A percentile compares a stretch with the other conserved stretches of the same genome.
phyloP scores from a whole-genome alignment of 805 yeast species.

The Candida sanyiensis region DNA sequence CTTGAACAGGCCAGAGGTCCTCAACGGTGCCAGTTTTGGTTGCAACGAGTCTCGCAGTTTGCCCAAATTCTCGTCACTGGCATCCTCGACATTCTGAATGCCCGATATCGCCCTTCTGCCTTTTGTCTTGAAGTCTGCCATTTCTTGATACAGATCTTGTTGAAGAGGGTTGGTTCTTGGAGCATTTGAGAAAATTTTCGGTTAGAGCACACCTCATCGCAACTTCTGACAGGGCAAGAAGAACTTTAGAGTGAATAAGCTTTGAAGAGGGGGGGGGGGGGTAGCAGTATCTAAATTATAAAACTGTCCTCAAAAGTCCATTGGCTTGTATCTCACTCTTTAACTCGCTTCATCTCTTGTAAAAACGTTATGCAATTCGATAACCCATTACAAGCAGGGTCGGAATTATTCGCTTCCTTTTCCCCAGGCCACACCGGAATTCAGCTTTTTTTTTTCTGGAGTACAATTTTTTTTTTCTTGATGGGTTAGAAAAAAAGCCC shows the following conservation, averaged over 20 bases:
- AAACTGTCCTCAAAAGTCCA: no score
- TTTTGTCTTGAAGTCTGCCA: conserved; percentile 4
- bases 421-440: no score
- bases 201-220: not conserved
- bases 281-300: no score
- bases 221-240: no score
- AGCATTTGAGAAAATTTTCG: not conserved
- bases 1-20: conserved; percentile 26
- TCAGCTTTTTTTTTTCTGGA: not conserved
- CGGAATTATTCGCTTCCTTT: no score
- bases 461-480: not conserved
- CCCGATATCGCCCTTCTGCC: conserved; percentile 3
- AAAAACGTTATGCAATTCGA: no score
- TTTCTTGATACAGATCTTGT: not conserved
- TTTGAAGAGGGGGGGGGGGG: no score
- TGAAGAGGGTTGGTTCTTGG: not conserved
- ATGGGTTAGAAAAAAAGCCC: not conserved
- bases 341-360: no score
- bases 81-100: not conserved
- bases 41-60: conserved; percentile 11
- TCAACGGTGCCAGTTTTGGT: conserved; percentile 21
- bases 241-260: no score
- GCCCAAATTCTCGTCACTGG: conserved; percentile 2
- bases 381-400: no score
- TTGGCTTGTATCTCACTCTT: no score